Evolutionary conservation across 192 early-diverging fungal genomes (phyloP), one percentile per base, ranked within the genome.

Genomic region (Coemansia javaensis): DNA sequence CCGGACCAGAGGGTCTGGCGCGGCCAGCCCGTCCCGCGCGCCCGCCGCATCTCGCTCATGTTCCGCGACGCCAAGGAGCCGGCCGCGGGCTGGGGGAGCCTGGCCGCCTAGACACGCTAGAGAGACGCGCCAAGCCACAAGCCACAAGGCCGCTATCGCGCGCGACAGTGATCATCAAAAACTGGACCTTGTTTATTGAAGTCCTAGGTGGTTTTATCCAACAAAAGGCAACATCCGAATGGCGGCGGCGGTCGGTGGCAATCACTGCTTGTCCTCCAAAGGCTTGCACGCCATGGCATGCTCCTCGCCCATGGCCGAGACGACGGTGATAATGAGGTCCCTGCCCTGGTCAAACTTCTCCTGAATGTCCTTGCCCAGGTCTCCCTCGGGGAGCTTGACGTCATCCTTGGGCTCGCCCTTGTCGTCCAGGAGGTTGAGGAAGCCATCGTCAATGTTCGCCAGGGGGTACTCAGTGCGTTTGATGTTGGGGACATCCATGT

Each of bases 401-500:
- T 99, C 96, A 76, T 92, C 84, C 56, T 95, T 53, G 52, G 95
- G 81, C 9, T 59, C 50, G 79, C 79, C 95, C 64, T 96, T 92
- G 45, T 36, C 24, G 16, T 6, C 21, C 44, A 33, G 28, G 17
- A 46, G 15, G 56, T 80, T 82, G 33, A 97, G 75, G 85, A 86
- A 94, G 60, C 83, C 94, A 43, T 94, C 90, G 50, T 90, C 90
- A 53, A 95, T 78, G 77, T 92, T 83, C 56, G 96, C 47, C 53
- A 99, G 82, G 6, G 56, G 46, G 79, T 81, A 98, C 65, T 97
- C 94, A 44, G 40, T 78, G 79, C 92, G 89, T 59, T 40, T 64
- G 60, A 99, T 87, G 75, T 93, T 83, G 67, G 97, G 97, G 32
- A 99, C 97, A 63, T 98, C 90, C 90, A 99, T 94, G 85, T 99